These are phyloP conservation scores for Hanseniaspora singularis DNA, from an alignment of 805 yeast species.

Conservation along the genomic window DNA sequence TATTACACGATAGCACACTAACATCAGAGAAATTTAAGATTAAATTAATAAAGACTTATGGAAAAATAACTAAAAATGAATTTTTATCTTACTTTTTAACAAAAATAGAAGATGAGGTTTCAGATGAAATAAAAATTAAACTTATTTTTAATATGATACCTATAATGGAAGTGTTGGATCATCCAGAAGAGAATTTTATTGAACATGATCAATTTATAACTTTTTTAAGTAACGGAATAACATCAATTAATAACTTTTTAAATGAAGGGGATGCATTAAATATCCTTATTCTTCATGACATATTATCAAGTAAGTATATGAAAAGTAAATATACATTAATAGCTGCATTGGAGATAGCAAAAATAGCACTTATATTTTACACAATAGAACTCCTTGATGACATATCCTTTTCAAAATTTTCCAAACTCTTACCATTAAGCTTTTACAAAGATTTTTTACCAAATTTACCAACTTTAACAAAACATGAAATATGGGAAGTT, in stretches of 20 bases:
- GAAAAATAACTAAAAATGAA: slow-evolving; percentile 3
- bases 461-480: slow-evolving; percentile 9
- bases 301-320: slow-evolving; percentile 5
- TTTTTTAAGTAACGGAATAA: slow-evolving; percentile 3
- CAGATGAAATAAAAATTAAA: not conserved
- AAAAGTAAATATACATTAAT: slow-evolving; percentile 8
- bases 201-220: slow-evolving; percentile 20
- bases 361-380: slow-evolving; percentile 1
- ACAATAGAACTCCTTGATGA: slow-evolving; percentile 8
- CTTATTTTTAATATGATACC: slow-evolving; percentile 12
- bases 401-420: slow-evolving; percentile 7
- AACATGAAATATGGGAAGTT: slow-evolving; percentile 7
- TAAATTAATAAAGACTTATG: not conserved
- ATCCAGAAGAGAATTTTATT: slow-evolving; percentile 24
- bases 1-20: not conserved
- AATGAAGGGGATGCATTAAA: not conserved
- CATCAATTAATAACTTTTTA: not conserved
- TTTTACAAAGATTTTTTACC: slow-evolving; percentile 7
- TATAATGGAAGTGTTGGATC: slow-evolving; percentile 28
- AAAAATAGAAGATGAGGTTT: not conserved
- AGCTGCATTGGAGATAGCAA: slow-evolving; percentile 7
- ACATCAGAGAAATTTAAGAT: not conserved
- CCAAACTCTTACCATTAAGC: slow-evolving; percentile 8
- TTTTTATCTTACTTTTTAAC: slow-evolving; percentile 2
- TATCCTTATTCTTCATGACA: slow-evolving; percentile 8